These are phyloP conservation scores for Anethum foeniculum DNA, from an alignment of 140 eudicot genomes.

Conservation along the genomic window DNA sequence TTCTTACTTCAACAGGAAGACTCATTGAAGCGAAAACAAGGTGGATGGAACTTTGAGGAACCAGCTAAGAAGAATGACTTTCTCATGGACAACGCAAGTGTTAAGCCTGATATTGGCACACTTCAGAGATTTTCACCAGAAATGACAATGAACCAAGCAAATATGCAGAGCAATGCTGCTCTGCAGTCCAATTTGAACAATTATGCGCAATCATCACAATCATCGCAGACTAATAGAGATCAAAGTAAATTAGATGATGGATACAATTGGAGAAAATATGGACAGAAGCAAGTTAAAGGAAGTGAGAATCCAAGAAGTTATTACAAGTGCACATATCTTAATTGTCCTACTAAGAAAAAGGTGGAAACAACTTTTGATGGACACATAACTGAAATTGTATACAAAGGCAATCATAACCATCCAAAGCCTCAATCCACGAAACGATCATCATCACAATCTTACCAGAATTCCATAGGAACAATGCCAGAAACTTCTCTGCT, in stretches of 20 bases:
- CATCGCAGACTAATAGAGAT: constrained; percentile 50
- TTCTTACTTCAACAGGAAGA: constrained; percentile 33
- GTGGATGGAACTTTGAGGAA: constrained; percentile 35
- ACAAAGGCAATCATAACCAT: constrained; percentile 85
- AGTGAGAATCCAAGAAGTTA: constrained; percentile 96
- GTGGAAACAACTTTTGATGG: constrained; percentile 76
- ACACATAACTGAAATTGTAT: constrained; percentile 78
- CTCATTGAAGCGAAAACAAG: constrained; percentile 45
- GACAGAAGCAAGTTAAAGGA: constrained; percentile 94
- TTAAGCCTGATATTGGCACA: constrained; percentile 31
- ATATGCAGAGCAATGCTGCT: constrained; percentile 13
- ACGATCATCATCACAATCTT: constrained; percentile 59
- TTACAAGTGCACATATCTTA: constrained; percentile 72
- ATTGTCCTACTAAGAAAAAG: constrained; percentile 89
- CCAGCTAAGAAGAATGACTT: constrained; percentile 33
- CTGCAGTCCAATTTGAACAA: constrained; percentile 13
- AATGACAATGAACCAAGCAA: constrained; percentile 15
- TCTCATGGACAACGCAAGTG: constrained; percentile 19
- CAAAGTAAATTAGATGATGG: constrained; percentile 80
- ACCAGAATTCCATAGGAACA: constrained; percentile 11
- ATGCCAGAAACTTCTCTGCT: constrained; percentile 14
- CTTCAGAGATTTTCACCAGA: constrained; percentile 17
- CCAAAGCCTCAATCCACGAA: constrained; percentile 80
- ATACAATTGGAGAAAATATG: constrained; percentile 93
- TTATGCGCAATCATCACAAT: constrained; percentile 46